A percentile compares a stretch with the other conserved stretches of the same genome.
phyloP scores from a whole-genome alignment of 192 early-diverging fungal genomes.

The Coemansia sp. region DNA sequence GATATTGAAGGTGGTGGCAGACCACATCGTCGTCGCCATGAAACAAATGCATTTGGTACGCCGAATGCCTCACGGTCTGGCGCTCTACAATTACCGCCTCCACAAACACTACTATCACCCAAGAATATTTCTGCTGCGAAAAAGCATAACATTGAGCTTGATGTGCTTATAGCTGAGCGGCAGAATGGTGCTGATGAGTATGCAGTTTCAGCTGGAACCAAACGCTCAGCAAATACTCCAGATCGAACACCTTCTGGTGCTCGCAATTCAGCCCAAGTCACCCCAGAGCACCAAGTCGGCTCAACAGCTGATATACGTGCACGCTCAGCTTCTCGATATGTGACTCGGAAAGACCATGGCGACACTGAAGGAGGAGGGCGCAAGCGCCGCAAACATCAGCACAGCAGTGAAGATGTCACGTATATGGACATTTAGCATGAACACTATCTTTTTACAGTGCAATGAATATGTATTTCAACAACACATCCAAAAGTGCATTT shows the following conservation, averaged over 20 bases:
- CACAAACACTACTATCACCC: constrained; percentile 42
- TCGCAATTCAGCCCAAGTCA: constrained; percentile 17
- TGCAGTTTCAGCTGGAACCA: background rate
- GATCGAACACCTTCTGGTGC: constrained; percentile 2
- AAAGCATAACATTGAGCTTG: constrained; percentile 13
- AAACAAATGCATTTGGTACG: constrained; percentile 7
- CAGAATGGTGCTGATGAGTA: background rate
- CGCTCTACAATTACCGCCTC: constrained; percentile 15
- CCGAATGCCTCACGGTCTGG: constrained; percentile 8
- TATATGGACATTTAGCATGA: background rate
- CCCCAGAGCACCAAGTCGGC: constrained; percentile 44
- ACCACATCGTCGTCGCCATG: constrained; percentile 43
- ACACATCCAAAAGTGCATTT: too few relatives aligned
- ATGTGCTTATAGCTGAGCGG: background rate
- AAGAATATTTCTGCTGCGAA: constrained; percentile 34
- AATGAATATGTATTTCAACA: too few relatives aligned
- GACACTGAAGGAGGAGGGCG: constrained; percentile 41
- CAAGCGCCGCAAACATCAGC: constrained; percentile 35
- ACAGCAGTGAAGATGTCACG: background rate
- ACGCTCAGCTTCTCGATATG: constrained; percentile 34
- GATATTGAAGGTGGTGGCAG: constrained; percentile 43
- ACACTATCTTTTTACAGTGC: too few relatives aligned
- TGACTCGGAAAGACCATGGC: constrained; percentile 34
- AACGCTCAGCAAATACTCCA: constrained; percentile 6
- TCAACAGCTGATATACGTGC: constrained; percentile 19